Base-by-base conservation (phyloP, 192 early-diverging fungal species). In the Backusella mclennaniae region DNA sequence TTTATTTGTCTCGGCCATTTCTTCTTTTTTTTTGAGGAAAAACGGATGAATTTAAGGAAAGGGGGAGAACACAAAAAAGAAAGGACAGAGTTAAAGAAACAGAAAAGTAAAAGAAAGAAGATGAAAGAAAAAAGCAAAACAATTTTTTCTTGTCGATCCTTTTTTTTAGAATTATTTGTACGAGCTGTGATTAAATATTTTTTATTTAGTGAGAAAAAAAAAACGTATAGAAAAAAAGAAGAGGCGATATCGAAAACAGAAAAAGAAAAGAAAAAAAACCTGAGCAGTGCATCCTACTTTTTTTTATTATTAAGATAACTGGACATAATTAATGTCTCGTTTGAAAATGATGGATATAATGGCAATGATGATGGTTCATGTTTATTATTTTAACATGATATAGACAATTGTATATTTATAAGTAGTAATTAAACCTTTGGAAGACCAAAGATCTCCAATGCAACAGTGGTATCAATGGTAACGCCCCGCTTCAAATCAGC, bases 401-500 rank as follows among this genome's bases (percentile, higher is more conserved):
- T 33, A 26, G 26, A 33, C 33, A 33, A 33, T 3, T 33, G 33
- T 33, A 33, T 33, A 3, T 2, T 33, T 33, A 33, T 33, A 3
- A 33, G 3, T 33, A 3, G 33, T 33, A 33, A 33, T 33, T 49
- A 49, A 49, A 49, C 46, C 46, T n/a, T 49, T 4, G 42, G 56
- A 14, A 79, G 70, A 8, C 73, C 80, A 73, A 78, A 82, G 2
- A 82, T 66, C 29, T 82, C 80, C 59, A 82, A 66, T 8, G 76
- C 73, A 1, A 75, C 73, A 29, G 76, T 76, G 1, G 74, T 38
- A 82, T 82, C 80, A 52, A 82, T 75, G 21, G 69, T 74, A 56
- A 44, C 31, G 6, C 76, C 74, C 46, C 66, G 26, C 1, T 33
- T 38, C 14, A 73, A 29, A 39, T 67, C 41, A 12, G 63, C 38